A percentile compares a stretch with the other conserved stretches of the same genome.
Evolutionary conservation across 2,329 filamentous ascomycete species (phyloP).

Genomic region (Alternaria angustiovoidea): DNA sequence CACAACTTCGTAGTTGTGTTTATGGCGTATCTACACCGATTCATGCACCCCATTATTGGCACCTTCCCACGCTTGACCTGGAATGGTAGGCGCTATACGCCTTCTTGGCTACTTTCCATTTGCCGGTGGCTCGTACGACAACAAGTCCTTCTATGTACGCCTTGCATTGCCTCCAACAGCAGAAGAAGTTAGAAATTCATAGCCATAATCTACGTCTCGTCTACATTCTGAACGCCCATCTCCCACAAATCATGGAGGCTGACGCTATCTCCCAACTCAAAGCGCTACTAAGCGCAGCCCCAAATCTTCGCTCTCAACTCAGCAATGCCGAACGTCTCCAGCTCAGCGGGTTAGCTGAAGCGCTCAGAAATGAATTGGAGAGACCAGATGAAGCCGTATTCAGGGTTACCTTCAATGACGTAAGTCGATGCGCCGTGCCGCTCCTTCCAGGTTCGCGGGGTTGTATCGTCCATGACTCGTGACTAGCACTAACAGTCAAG

Average conservation of each 20-base stretch:
- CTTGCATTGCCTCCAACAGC: not conserved
- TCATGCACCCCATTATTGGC: not conserved
- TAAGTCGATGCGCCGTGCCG: not conserved
- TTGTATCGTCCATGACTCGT: not conserved
- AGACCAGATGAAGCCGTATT: not conserved
- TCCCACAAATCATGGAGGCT: not conserved
- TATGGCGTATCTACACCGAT: not conserved
- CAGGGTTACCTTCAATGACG: not conserved
- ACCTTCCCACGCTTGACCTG: not conserved
- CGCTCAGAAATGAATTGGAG: constrained; percentile 2
- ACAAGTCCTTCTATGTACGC: not conserved
- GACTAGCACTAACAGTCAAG: constrained; percentile 6
- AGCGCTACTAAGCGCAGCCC: constrained; percentile 3
- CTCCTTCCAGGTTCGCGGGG: not conserved
- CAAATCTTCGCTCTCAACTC: constrained; percentile 10
- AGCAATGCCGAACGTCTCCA: constrained; percentile 17
- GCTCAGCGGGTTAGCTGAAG: constrained; percentile 15
- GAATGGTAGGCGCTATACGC: not conserved
- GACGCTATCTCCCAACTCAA: constrained; percentile 9
- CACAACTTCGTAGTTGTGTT: not conserved
- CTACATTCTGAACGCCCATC: not conserved
- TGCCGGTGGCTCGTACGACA: not conserved
- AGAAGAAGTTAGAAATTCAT: not conserved
- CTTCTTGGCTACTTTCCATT: not conserved
- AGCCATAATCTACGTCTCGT: not conserved